phyloP scores from a whole-genome alignment of 2,329 filamentous ascomycete species.

The Colletotrichum sp. region DNA sequence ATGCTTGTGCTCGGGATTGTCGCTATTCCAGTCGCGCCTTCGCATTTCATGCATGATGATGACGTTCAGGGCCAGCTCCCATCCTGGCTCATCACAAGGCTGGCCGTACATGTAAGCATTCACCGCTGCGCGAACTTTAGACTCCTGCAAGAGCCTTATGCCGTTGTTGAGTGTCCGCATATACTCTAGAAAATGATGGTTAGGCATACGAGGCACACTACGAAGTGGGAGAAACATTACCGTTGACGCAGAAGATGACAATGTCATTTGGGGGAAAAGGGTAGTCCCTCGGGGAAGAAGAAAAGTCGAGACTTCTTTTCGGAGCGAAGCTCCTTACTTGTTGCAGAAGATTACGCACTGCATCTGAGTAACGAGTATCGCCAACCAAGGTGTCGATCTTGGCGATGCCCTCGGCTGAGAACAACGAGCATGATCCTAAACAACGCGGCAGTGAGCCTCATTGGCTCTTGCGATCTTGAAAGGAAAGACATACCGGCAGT shows the following conservation, averaged over 20 bases:
- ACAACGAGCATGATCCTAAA: conserved; percentile 24
- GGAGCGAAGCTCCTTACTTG: neutral
- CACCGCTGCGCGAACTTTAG: neutral
- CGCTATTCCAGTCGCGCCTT: neutral
- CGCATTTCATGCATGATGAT: neutral
- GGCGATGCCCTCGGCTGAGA: conserved; percentile 7
- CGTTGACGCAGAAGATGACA: neutral
- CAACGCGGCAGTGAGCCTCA: neutral
- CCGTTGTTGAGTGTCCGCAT: neutral
- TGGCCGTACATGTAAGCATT: neutral
- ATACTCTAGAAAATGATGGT: neutral
- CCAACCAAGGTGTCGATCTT: neutral
- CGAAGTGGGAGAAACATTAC: neutral
- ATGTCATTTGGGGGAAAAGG: conserved; percentile 1
- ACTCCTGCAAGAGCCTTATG: neutral
- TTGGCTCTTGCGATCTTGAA: fast-evolving
- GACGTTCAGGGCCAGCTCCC: neutral
- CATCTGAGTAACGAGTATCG: neutral
- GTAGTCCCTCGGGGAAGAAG: neutral
- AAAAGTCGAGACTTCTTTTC: neutral
- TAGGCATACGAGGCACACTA: fast-evolving
- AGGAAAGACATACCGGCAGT: neutral
- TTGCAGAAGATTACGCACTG: neutral
- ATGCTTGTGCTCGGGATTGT: neutral
- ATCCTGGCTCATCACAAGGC: neutral